phyloP scores from a whole-genome alignment of 2,329 filamentous ascomycete genomes.

The Talaromyces islandicus region DNA sequence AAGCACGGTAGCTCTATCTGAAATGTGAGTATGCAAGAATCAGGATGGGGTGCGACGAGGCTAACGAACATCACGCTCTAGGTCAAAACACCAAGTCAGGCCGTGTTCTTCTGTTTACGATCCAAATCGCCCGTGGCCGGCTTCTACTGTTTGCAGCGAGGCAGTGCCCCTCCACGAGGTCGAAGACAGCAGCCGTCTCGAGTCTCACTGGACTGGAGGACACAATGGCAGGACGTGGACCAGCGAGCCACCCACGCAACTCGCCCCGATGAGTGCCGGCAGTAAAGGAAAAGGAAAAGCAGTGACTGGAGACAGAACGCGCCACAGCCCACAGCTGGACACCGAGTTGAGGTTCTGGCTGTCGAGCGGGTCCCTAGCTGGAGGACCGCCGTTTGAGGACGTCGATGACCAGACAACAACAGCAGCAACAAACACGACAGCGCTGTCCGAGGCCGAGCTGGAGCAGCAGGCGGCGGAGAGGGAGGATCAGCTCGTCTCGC shows the following conservation, averaged over 20 bases:
- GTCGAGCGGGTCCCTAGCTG: not conserved
- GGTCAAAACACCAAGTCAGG: not conserved
- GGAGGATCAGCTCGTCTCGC: not conserved
- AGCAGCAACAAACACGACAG: not conserved
- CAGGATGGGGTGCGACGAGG: not conserved
- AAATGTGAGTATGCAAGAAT: not conserved
- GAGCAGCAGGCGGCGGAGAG: not conserved
- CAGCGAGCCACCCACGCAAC: not conserved
- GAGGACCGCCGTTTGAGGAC: not conserved
- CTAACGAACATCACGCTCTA: not conserved
- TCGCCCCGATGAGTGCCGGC: not conserved
- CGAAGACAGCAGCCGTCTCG: not conserved
- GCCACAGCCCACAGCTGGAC: not conserved
- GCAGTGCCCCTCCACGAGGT: not conserved
- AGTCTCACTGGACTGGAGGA: not conserved
- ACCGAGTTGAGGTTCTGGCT: not conserved
- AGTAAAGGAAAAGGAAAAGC: not conserved
- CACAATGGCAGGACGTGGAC: not conserved
- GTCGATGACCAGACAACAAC: not conserved
- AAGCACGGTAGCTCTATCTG: not conserved
- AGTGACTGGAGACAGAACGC: not conserved
- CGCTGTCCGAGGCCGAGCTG: not conserved
- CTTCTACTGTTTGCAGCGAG: slow-evolving; percentile 6
- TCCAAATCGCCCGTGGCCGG: slow-evolving; percentile 1
- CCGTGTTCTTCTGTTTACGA: slow-evolving; percentile 9